A percentile compares a stretch with the other conserved stretches of the same genome.
Conservation (phyloP, 768 basidiomycete genomes). For the Amanita brunnescens region DNA sequence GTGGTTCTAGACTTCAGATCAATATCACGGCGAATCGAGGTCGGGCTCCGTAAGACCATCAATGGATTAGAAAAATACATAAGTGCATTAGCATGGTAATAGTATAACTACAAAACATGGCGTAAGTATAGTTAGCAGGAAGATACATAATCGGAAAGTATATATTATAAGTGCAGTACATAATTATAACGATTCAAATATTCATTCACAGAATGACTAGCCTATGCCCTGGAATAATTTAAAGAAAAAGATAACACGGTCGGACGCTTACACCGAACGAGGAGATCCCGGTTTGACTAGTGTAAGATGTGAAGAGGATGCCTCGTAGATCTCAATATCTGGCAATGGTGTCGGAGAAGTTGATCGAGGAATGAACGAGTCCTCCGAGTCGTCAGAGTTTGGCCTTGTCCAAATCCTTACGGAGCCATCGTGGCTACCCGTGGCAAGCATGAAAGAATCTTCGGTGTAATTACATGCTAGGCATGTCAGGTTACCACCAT, state of each 20-base stretch:
- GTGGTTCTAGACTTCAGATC: background rate
- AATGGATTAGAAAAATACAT: background rate
- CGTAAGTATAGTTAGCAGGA: background rate
- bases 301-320: background rate
- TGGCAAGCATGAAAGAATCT: constrained; percentile 66
- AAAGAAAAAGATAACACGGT: background rate
- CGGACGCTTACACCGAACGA: background rate
- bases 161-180: background rate
- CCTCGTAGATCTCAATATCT: background rate
- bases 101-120: background rate
- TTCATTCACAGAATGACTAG: background rate
- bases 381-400: background rate
- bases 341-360: constrained; percentile 5
- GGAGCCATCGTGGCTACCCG: constrained; percentile 69
- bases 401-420: constrained; percentile 62
- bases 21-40: background rate
- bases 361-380: constrained; percentile 5
- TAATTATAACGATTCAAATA: background rate
- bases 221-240: background rate
- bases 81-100: background rate
- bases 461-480: constrained; percentile 72
- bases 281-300: background rate
- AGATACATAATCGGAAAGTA: background rate
- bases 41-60: background rate
- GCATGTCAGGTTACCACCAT: constrained; percentile 67